A percentile compares a stretch with the other conserved stretches of the same genome.
Conservation (phyloP, 257 asterid genomes). For the Forsythia suspensa region DNA sequence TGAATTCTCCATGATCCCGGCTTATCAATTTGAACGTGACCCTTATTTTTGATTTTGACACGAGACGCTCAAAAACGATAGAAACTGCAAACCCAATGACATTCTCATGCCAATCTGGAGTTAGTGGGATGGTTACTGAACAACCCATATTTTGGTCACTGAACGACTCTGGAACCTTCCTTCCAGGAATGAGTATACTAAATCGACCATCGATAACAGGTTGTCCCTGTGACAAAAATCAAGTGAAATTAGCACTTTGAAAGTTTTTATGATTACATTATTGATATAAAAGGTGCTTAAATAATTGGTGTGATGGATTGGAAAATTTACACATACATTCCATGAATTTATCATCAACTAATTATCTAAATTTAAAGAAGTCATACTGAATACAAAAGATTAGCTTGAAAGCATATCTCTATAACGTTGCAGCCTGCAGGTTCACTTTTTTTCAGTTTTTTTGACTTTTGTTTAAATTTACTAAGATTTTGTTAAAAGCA, state of each 20-base stretch:
- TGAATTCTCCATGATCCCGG: conserved; percentile 9
- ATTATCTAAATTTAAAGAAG: neutral
- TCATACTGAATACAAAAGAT: neutral
- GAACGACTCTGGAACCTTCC: conserved; percentile 14
- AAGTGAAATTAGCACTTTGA: neutral
- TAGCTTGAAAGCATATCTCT: neutral
- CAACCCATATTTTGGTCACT: conserved; percentile 10
- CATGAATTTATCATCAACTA: neutral
- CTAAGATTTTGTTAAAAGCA: too few species aligned
- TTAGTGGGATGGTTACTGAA: conserved; percentile 7
- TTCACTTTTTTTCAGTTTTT: neutral
- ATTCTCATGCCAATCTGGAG: conserved; percentile 11
- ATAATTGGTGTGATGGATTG: too few species aligned
- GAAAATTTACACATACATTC: neutral
- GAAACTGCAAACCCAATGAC: conserved; percentile 17
- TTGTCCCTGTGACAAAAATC: conserved; percentile 13
- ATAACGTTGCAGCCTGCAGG: neutral
- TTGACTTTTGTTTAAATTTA: neutral
- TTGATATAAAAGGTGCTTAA: neutral
- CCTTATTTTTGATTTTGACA: conserved; percentile 17
- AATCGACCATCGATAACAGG: conserved; percentile 7
- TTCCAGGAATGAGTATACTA: conserved; percentile 14
- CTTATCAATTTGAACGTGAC: conserved; percentile 21
- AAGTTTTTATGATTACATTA: too few species aligned
- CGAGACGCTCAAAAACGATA: neutral